Percentiles rank a stretch among this genome's conserved stretches.
These are phyloP conservation scores for Ophiostoma sp. DNA, from an alignment of 2,329 filamentous ascomycete species.

Conservation along the genomic window DNA sequence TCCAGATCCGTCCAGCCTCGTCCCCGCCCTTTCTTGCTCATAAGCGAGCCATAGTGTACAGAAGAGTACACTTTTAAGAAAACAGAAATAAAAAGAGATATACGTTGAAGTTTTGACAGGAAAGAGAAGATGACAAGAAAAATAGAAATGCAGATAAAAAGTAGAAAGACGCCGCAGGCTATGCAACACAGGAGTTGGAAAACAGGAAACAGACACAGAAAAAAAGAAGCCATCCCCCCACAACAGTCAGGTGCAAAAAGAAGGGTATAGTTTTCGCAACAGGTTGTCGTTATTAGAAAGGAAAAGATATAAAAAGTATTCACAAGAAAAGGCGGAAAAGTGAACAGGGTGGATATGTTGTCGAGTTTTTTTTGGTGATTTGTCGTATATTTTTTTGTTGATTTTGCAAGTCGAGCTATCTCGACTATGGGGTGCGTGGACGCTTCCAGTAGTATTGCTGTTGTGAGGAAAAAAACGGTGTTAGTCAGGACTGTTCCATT, in stretches of 20 bases:
- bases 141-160: not conserved
- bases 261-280: constrained; percentile 8
- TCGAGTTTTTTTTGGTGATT: not conserved
- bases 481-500: not conserved
- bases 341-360: not conserved
- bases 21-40: not conserved
- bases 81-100: not conserved
- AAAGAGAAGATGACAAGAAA: not conserved
- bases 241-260: not conserved
- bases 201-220: not conserved
- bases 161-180: constrained; percentile 23
- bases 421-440: constrained; percentile 20
- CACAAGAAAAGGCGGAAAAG: not conserved
- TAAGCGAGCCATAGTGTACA: not conserved
- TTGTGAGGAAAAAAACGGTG: not conserved
- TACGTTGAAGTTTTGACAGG: not conserved
- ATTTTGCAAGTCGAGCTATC: not conserved
- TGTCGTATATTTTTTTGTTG: not conserved
- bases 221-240: not conserved
- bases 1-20: not conserved
- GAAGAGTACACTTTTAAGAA: not conserved
- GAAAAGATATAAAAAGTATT: not conserved
- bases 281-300: constrained; percentile 4
- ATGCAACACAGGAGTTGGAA: constrained; percentile 17
- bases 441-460: constrained; percentile 28